Evolutionary conservation across 2,329 filamentous ascomycete genomes (phyloP).

Genomic region (Aureobasidium sp.): DNA sequence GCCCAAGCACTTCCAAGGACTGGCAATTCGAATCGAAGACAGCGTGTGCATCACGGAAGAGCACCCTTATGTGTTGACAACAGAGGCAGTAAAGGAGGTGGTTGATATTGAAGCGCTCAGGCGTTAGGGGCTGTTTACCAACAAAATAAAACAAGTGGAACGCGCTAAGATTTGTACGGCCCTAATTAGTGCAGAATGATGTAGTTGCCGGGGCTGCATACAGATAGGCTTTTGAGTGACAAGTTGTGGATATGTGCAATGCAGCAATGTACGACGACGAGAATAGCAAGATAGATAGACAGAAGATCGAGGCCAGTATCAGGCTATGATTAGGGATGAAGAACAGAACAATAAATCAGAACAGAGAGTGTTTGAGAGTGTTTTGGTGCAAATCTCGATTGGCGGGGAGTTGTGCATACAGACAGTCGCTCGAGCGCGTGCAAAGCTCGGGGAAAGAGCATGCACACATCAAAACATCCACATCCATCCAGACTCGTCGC

Average conservation of each 20-base stretch:
- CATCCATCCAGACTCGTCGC: not conserved
- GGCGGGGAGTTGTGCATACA: constrained; percentile 9
- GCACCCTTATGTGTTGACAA: constrained; percentile 68
- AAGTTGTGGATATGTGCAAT: constrained; percentile 5
- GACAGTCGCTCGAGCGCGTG: not conserved
- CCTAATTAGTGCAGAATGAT: constrained; percentile 11
- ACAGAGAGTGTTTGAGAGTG: not conserved
- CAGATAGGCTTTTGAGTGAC: constrained; percentile 3
- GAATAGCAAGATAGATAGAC: not conserved
- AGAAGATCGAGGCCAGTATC: not conserved
- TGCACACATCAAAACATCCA: constrained; percentile 8
- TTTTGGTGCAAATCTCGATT: not conserved
- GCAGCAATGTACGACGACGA: not conserved
- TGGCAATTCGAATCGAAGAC: constrained; percentile 92
- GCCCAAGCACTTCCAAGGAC: constrained; percentile 74
- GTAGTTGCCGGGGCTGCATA: constrained; percentile 7
- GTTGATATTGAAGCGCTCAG: constrained; percentile 75
- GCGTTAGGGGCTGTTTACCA: constrained; percentile 10
- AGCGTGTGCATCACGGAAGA: constrained; percentile 80
- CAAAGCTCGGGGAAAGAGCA: constrained; percentile 11
- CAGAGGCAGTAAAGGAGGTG: constrained; percentile 80
- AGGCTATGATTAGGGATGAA: not conserved
- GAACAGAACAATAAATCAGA: not conserved
- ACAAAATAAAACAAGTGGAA: constrained; percentile 12
- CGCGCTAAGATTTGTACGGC: constrained; percentile 3